These are phyloP conservation scores for Diaporthe sp. DNA, from an alignment of 2,329 filamentous ascomycete species.

Conservation along the genomic window DNA sequence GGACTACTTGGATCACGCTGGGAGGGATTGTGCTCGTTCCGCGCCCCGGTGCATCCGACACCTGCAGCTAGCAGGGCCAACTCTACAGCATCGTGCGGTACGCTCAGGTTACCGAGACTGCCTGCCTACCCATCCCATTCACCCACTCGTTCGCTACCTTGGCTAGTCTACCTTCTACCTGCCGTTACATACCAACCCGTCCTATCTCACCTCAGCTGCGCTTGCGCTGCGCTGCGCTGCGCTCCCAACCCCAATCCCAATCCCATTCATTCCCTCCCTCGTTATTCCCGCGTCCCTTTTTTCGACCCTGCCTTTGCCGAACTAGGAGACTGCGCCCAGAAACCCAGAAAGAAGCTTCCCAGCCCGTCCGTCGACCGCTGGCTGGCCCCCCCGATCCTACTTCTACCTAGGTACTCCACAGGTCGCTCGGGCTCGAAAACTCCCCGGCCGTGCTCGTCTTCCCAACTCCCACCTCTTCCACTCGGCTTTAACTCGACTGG, in stretches of 20 bases:
- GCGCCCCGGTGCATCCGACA: slow-evolving; percentile 27
- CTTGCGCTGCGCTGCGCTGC: slow-evolving; percentile 1
- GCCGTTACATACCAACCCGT: slow-evolving; percentile 9
- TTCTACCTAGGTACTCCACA: slow-evolving; percentile 22
- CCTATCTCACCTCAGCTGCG: slow-evolving; percentile 14
- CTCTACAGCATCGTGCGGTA: not conserved
- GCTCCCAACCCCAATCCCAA: not conserved
- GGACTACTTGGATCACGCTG: slow-evolving; percentile 15
- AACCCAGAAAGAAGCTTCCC: slow-evolving; percentile 23
- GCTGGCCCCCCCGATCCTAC: not conserved
- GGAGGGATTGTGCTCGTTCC: slow-evolving; percentile 27
- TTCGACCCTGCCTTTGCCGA: slow-evolving; percentile 1
- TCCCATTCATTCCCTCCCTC: slow-evolving; percentile 24
- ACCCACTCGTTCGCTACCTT: not conserved
- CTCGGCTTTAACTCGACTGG: slow-evolving; percentile 4
- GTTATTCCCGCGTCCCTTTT: slow-evolving; percentile 26
- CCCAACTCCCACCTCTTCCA: not conserved
- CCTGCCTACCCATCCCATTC: not conserved
- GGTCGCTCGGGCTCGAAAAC: slow-evolving; percentile 20
- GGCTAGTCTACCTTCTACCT: not conserved
- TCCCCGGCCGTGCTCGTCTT: slow-evolving; percentile 20
- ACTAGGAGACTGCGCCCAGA: slow-evolving; percentile 3
- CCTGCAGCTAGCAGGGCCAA: slow-evolving; percentile 14
- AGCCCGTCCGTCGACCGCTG: slow-evolving; percentile 11
- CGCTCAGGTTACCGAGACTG: slow-evolving; percentile 5